Base-by-base conservation (phyloP, 352 stramenopile species). In the Pythium phragmitis region DNA sequence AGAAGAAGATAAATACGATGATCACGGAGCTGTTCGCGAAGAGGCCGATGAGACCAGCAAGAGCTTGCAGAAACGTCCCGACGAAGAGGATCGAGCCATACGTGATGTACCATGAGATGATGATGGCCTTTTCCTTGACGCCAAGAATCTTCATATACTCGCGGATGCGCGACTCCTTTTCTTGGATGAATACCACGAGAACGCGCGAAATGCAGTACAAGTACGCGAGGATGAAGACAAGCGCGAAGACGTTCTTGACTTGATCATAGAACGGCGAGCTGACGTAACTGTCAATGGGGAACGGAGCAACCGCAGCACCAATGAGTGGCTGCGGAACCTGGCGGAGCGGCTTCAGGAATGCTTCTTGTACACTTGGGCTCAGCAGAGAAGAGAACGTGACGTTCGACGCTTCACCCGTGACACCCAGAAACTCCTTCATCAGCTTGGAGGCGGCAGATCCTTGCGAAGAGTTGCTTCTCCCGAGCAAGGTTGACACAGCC, bases 101-200 rank as follows among this genome's bases (percentile, higher is more conserved):
- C 9, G 86, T 94, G 43, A 97, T 36, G 7, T 96, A 68, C 85
- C 85, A 93, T 4, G 78, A 71, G 13, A 61, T 16, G 48, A 89
- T 70, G n/a, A 91, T 73, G 42, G 73, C 53, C 7, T 28, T 23
- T 30, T 93, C 81, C 7, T 73, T 58, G 19, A 98, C 73, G 16
- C 95, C 95, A 62, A 98, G 92, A 60, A 98, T 98, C 8, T 88
- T 77, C 75, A 98, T 91, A 5, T 91, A 82, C 64, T 98, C 95
- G 55, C 94, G 85, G 45, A 94, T 89, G 0, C 76, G 76, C 7
- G 79, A 89, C 70, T 98, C 95, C 60, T 98, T 98, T 66, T 98
- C 95, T 49, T 80, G 82, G 7, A 98, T 76, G 48, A 98, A 77
- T 19, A 80, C 82, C 12, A 96, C 84, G 43, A 98, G 78, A 5